Evolutionary conservation across 2,329 filamentous ascomycete species (phyloP), one percentile per base, ranked within the genome.

Genomic region (Cercospora sesami): DNA sequence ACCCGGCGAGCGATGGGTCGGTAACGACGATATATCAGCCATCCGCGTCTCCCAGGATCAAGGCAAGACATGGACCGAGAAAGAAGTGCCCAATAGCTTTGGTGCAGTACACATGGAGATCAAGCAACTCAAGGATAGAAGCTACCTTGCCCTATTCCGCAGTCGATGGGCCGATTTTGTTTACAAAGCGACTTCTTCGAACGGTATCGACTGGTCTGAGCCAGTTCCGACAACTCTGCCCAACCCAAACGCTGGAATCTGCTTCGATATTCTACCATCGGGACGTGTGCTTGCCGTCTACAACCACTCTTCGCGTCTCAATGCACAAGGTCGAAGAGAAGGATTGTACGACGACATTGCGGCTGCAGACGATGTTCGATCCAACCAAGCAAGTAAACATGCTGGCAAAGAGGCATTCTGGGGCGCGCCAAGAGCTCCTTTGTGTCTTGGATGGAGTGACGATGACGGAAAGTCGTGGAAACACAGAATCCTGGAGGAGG

Each of bases 61-160:
- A 60, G 69, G 69, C 57, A 61, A 65, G 53, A 69, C 64, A 1
- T 71, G 69, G 69, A 57, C 9, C 10, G 69, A 71, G 30, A 63
- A 36, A 23, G 64, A 67, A 30, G 60, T 71, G 3, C 67, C 64
- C n/a, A 69, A 67, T 31, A 71, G 69, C 42, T 69, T 71, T 36
- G 69, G 69, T 7, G 67, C 67, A 6, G 69, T 71, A 8, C 69
- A 71, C n/a, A 71, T 71, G 69, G 64, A 58, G 45, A 69, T 71
- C 51, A 57, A 65, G 14, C 64, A 65, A 6, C 64, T 71, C 14
- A 60, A 51, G 5, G 42, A 69, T 28, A 31, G 39, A 23, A 63
- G n/a, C 28, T 71, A 67, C n/a, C 21, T 66, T 10, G 64, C 59
- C 0, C n/a, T 66, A 7, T 66, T 62, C 18, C 64, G 64, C 18